phyloP scores from a whole-genome alignment of 768 basidiomycete genomes.

The Mycena filopes region DNA sequence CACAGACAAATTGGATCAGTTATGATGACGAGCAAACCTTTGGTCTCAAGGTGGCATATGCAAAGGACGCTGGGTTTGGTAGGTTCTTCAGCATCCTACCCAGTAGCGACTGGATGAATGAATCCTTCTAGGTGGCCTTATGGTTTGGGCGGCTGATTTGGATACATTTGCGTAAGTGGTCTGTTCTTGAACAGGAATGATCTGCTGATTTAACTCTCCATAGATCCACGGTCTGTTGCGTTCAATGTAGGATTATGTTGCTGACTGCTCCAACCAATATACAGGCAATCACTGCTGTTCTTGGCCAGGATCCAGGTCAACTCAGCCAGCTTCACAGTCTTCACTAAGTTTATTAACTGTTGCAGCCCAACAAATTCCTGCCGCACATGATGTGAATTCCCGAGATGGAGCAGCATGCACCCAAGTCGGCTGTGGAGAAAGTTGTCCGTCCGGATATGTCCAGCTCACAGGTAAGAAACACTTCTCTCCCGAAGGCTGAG shows the following conservation, averaged over 20 bases:
- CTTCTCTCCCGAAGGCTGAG: background rate
- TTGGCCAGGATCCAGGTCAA: too few species aligned
- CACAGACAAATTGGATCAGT: slow-evolving; percentile 5
- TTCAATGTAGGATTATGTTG: background rate
- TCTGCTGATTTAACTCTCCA: background rate
- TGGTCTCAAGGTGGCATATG: background rate
- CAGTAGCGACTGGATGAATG: too few species aligned
- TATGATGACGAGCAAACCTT: slow-evolving; percentile 4
- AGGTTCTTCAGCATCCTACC: too few species aligned
- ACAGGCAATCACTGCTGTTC: too few species aligned
- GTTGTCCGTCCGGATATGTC: slow-evolving; percentile 3
- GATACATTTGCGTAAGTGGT: background rate
- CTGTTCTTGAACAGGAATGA: too few species aligned
- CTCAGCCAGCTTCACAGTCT: background rate
- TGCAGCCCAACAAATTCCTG: slow-evolving; percentile 2
- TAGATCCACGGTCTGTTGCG: background rate
- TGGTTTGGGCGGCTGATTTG: slow-evolving; percentile 6
- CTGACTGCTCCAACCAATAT: too few species aligned
- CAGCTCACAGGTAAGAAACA: slow-evolving; percentile 1
- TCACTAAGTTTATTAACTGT: background rate
- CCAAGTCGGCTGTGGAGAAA: slow-evolving; percentile 2
- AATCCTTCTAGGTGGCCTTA: slow-evolving; percentile 2
- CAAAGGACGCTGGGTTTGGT: slow-evolving; percentile 2
- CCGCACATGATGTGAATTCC: background rate
- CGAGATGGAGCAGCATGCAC: background rate